Base-by-base conservation (phyloP, 2,329 filamentous ascomycete genomes). In the Cercospora janseana region DNA sequence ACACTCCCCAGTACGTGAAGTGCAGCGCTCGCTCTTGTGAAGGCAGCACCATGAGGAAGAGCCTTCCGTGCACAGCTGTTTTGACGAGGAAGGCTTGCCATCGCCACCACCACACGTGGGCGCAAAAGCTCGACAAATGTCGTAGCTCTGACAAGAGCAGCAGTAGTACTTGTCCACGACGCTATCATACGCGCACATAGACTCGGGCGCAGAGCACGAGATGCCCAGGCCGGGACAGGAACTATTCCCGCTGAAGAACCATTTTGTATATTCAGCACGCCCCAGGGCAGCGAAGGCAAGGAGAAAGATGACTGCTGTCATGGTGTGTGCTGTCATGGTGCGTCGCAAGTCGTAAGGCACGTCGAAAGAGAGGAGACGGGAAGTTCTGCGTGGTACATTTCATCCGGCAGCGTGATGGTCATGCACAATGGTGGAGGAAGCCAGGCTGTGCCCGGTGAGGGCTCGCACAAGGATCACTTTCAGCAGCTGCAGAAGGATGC, bases 111-210 rank as follows among this genome's bases (percentile, higher is more conserved):
- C 31, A 38, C 54, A 56, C 6, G 32, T 35, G 12, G 51, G 20
- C 13, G 54, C 51, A 29, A 43, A 52, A 10, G 49, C 52, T 20
- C 51, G 47, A 50, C 54, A 57, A 21, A 50, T 38, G 26, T 49
- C 35, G 18, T 54, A 57, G 26, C 35, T 43, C 7, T 15, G 9
- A 1, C 55, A 49, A 6, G 43, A 44, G 16, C 55, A 57, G 28
- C 55, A 57, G 20, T 53, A 55, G 13, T 53, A 52, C 24, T 55
- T 55, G 28, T 52, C 49, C 8, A 41, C 32, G 2, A 57, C 52
- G 18, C 43, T 49, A 27, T 55, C 52, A 21, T 57, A 52, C 9
- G 52, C 52, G 38, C 55, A 57, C 23, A 55, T 27, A 2, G 32
- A 46, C 1, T 21, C 29, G 4, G 49, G 52, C 18, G 52, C 40